These are phyloP conservation scores for Rosa lucieae DNA, from an alignment of 306 rosid genomes.

Conservation along the genomic window DNA sequence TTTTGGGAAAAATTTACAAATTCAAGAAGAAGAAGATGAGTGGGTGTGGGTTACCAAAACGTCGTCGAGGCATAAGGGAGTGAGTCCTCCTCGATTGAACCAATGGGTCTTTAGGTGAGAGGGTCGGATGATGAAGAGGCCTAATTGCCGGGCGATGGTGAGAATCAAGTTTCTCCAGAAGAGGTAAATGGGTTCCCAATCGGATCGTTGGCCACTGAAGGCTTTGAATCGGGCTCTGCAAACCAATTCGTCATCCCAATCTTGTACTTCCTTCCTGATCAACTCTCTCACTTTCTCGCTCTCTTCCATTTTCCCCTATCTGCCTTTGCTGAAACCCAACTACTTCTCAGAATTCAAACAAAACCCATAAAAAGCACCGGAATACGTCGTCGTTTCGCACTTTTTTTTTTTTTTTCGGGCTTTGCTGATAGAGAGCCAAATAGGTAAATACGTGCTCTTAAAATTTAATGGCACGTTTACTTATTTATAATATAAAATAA, in stretches of 20 bases:
- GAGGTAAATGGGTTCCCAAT: constrained; percentile 64
- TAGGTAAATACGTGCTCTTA: too few species aligned
- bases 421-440: too few species aligned
- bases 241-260: constrained; percentile 72
- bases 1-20: background rate
- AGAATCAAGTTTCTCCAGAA: constrained; percentile 77
- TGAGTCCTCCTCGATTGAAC: constrained; percentile 81
- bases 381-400: too few species aligned
- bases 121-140: constrained; percentile 50
- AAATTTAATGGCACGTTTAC: too few species aligned
- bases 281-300: constrained; percentile 41
- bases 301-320: constrained; percentile 39
- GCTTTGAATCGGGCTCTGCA: constrained; percentile 76
- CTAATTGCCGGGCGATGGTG: constrained; percentile 51
- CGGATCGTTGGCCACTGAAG: constrained; percentile 81
- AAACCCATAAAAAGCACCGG: background rate
- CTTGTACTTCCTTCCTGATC: constrained; percentile 49
- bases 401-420: too few species aligned
- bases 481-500: too few species aligned
- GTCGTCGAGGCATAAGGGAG: constrained; percentile 70
- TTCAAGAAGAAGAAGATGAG: background rate
- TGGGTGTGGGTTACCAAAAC: constrained; percentile 62
- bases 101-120: constrained; percentile 60
- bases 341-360: background rate
- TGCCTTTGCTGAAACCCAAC: too few species aligned